Base-by-base conservation (phyloP, 352 stramenopile species). In the Globisporangium middletonii region DNA sequence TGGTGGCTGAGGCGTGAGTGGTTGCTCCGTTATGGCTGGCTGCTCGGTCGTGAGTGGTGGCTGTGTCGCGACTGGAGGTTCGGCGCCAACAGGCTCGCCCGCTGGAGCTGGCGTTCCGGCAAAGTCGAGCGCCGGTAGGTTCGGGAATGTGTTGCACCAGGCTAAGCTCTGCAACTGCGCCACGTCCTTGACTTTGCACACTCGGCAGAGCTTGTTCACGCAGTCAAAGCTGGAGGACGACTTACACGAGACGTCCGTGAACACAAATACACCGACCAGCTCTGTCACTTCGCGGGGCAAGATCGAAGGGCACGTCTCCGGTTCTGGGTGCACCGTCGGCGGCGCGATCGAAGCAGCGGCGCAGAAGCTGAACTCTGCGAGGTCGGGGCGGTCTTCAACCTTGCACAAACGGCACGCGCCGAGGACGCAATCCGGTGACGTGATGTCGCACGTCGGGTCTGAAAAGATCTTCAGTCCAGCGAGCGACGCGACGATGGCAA, bases 191-290 rank as follows among this genome's bases (percentile, higher is more conserved):
- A 58, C 53, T 38, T 52, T 58, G 19, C 53, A 58, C 5, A 45
- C 28, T 28, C 53, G 53, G 13, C 43, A 58, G 27, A 58, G 1
- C 3, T 27, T 44, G 27, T 51, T 26, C 26, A 58, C 48, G 13
- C 43, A 58, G 44, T 52, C 53, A 27, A 58, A 58, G 53, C 53
- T 43, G 11, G 42, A 19, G 2, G n/a, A 28, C 4, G n/a, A 15
- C 41, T 51, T 58, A 27, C 53, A 58, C 53, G 42, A 52, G 18
- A 51, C 28, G 33, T 58, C 53, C n/a, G 53, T 58, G 43, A 52
- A 58, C n/a, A 33, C 13, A 3, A 58, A 30, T 26, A 58, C 35
- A 12, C 53, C 53, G 19, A 51, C 15, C 12, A 44, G 2, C 5
- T 30, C 15, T 18, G 53, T 51, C 53, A 41, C 12, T n/a, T 51